Conservation (phyloP, 345 rosid genomes). For the Diplotaxis tenuifolia region DNA sequence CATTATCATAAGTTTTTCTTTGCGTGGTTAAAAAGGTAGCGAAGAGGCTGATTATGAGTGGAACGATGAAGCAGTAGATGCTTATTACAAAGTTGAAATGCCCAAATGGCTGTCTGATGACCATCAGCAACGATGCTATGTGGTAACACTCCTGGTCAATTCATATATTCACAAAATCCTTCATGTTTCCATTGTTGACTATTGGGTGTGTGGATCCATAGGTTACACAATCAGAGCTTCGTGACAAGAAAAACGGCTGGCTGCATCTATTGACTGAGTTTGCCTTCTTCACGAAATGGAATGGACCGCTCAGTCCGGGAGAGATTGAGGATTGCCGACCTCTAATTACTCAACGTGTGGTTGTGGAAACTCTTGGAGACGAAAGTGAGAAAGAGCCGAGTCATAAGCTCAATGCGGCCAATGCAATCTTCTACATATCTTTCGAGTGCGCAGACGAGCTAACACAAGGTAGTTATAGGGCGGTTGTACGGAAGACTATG, state of each 20-base stretch:
- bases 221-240: background rate
- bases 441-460: background rate
- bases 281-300: too few species aligned
- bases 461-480: background rate
- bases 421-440: constrained; percentile 8
- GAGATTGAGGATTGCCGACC: background rate
- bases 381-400: background rate
- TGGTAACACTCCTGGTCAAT: background rate
- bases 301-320: too few species aligned
- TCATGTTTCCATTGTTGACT: too few species aligned
- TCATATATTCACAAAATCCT: background rate
- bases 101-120: constrained; percentile 16
- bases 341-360: too few species aligned
- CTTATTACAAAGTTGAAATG: background rate
- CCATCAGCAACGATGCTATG: background rate
- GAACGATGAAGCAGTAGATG: background rate
- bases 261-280: too few species aligned
- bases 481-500: constrained; percentile 5
- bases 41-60: background rate
- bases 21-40: background rate
- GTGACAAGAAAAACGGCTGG: background rate
- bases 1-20: background rate
- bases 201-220: background rate
- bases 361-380: background rate
- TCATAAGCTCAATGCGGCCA: constrained; percentile 16